phyloP scores from a whole-genome alignment of 1,284 basidiomycete species.

The Neotropicomus parvogracilis region DNA sequence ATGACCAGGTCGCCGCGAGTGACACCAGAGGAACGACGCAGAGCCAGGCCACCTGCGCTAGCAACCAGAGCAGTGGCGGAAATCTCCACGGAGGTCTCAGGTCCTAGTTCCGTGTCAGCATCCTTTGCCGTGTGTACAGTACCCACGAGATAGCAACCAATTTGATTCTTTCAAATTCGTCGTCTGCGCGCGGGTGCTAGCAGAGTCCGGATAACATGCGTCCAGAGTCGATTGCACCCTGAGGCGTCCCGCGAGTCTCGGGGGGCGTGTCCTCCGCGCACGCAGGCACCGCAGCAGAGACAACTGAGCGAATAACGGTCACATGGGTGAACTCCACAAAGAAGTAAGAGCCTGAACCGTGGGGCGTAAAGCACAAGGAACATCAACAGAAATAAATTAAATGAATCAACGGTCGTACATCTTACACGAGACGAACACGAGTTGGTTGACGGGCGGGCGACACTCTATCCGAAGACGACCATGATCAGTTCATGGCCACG shows the following conservation, averaged over 20 bases:
- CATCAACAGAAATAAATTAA: background rate
- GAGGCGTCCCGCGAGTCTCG: background rate
- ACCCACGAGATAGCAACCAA: background rate
- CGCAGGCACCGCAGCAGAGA: background rate
- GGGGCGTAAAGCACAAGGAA: slow-evolving; percentile 2
- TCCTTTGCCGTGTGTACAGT: slow-evolving; percentile 10
- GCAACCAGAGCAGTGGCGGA: background rate
- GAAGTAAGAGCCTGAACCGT: background rate
- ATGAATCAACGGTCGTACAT: slow-evolving; percentile 1
- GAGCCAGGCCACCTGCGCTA: background rate
- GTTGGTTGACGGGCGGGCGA: background rate
- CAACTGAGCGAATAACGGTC: background rate
- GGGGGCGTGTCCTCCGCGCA: background rate
- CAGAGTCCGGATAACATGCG: background rate
- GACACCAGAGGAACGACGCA: background rate
- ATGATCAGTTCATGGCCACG: background rate
- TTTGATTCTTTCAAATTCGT: slow-evolving; percentile 2
- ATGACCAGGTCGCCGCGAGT: fast-evolving
- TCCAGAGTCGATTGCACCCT: background rate
- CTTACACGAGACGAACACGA: slow-evolving; percentile 3
- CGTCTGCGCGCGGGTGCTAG: background rate
- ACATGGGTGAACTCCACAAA: background rate
- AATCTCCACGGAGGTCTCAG: background rate
- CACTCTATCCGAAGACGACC: background rate
- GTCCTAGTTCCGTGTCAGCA: background rate